Base-by-base conservation (phyloP, 2,329 filamentous ascomycete genomes). In the Xylariales sp. region DNA sequence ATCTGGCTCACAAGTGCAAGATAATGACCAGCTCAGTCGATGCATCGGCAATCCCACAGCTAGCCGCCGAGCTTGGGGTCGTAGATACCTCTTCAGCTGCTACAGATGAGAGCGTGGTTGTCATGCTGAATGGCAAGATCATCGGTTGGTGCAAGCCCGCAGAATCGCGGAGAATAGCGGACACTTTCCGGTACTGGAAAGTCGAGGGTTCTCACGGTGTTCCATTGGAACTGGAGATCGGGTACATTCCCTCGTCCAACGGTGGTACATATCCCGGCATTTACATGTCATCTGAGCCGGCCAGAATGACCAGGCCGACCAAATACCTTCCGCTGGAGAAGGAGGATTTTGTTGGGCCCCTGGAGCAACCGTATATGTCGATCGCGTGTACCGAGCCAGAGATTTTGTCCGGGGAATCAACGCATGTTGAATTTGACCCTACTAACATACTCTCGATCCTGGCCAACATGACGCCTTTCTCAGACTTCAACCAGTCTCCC, bases 381-480 rank as follows among this genome's bases (percentile, higher is more conserved):
- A 95, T 98, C 59, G 90, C 93, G 16, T 90, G 89, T 53, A 83
- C 87, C n/a, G 84, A 90, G 37, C 76, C 83, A 24, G 93, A 98
- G 61, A 80, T 97, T 46, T 76, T 86, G 20, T 86, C 88, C n/a
- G 88, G 88, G 36, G 78, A 90, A 56, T 89, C 88, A 4, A 95
- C 89, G 0, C 93, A 98, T 59, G 89, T 97, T 32, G 93, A 98
- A 64, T 87, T 86, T 55, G 84, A 90, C 44, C 90, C 93, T 2
- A 98, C 93, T 22, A 93, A 97, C 65, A 97, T 98, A 51, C 79
- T 98, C 19, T 97, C 91, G 6, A 97, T 98, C 50, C 76, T 98
- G 38, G 93, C 93, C 56, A 97, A 97, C 67, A 95, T 96, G 84
- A 98, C 93, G 0, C 93, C 93, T 3, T 98, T 98, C 68, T 96